Evolutionary conservation across 345 rosid species (phyloP), one percentile per base, ranked within the genome.

Genomic region (Gossypium anomalum): DNA sequence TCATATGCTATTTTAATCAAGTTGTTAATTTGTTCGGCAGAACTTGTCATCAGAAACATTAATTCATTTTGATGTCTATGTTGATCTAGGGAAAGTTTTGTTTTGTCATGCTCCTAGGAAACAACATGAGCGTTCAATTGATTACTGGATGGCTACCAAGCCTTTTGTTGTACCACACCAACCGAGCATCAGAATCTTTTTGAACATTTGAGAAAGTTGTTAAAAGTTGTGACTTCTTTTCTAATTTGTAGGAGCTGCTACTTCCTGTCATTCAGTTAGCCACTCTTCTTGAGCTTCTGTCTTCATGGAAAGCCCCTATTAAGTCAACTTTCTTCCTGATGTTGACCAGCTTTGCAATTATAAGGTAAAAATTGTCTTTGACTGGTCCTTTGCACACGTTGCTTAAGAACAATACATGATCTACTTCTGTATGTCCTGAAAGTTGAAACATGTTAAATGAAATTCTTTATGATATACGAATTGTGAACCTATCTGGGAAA

Each of bases 301-400:
- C 89, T 70, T 85, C 89, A 38, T 94, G 98, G 98, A 84, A 85
- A 85, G 84, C 83, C 29, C 87, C 94, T 76, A 78, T 85, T 57
- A 89, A 87, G 78, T 89, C 98, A 47, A 77, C 85, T 2, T 64
- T 82, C 66, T 92, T 92, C 75, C 77, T 92, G 77, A 80, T 79
- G 49, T 77, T 89, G 67, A 79, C 78, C 73, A 76, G 87, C 79
- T 76, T 53, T 67, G 71, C 75, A 51, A 82, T 90, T 61, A 63
- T 82, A 64, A 77, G 89, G 92, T 90, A 83, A 78, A 61, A 76
- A 49, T 47, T 74, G 68, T 74, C 52, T 77, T 27, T 56, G 23
- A 45, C 60, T 66, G 63, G 71, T 60, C 17, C 55, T 75, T 52
- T 62, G 38, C 44, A 34, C 55, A 10, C 65, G 57, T 53, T 71